Evolutionary conservation across 768 basidiomycete species (phyloP), one percentile per base, ranked within the genome.

Genomic region (Cystofilobasidium macerans): DNA sequence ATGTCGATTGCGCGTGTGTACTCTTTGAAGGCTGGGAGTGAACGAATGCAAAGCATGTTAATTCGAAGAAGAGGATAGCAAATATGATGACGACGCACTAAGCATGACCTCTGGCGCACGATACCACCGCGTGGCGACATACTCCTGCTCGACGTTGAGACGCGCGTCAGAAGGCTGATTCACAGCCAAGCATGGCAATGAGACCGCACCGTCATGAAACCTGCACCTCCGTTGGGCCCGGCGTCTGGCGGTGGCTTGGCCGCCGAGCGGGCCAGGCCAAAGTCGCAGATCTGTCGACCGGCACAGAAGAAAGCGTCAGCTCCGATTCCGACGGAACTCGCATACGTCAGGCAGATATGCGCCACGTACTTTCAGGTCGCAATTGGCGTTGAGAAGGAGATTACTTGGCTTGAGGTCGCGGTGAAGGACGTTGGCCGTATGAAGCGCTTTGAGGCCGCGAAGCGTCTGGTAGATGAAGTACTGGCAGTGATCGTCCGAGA

Each of bases 31-130:
- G 65, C 63, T 64, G 54, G 4, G 7, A 0, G 35, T n/a, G 28
- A 14, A 36, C 14, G 38, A n/a, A 42, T 30, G 28, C n/a, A n/a
- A n/a, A n/a, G n/a, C n/a, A 45, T 6, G 12, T 18, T 20, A 20
- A 26, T 3, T 13, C 11, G 13, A 35, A 11, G 22, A 35, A 30
- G 24, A 35, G 56, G 56, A n/a, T n/a, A n/a, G n/a, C n/a, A n/a
- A n/a, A n/a, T n/a, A n/a, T n/a, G n/a, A n/a, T n/a, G n/a, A n/a
- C 26, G 24, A 61, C 26, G 12, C 24, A 43, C 92, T 95, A 60
- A 99, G 81, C 95, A 99, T 99, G 78, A 99, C 93, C 76, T 99
- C 95, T 0, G 95, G 95, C 0, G 95, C 95, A 42, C 95, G 85
- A 74, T 98, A 99, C 95, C 95, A 99, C 71, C 95, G 81, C 30